Evolutionary conservation across 2,329 filamentous ascomycete species (phyloP).

Genomic region (Monosporascus ibericus): DNA sequence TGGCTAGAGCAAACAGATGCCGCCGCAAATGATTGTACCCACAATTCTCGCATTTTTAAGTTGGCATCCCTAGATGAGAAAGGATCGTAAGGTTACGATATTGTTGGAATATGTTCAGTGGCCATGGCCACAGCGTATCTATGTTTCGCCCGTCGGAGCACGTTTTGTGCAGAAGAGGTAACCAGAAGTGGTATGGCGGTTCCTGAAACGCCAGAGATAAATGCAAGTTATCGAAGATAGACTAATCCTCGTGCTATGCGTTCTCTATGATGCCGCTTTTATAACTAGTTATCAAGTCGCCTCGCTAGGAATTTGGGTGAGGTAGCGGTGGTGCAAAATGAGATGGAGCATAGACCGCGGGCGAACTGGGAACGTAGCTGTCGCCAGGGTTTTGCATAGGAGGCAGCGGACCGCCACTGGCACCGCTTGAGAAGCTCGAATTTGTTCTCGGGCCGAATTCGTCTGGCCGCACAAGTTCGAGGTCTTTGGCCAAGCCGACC

Average conservation of each 20-base stretch:
- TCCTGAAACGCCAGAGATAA: conserved; percentile 13
- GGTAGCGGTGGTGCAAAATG: conserved; percentile 8
- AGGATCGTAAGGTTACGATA: too few relatives aligned
- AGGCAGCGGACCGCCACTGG: conserved; percentile 20
- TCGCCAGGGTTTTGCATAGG: conserved; percentile 14
- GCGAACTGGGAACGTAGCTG: conserved; percentile 12
- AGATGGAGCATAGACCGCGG: conserved; percentile 12
- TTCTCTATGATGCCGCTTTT: too few relatives aligned
- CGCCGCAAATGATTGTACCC: neutral
- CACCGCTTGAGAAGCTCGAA: conserved; percentile 39
- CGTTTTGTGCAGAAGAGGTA: conserved; percentile 6
- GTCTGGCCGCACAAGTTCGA: conserved; percentile 33
- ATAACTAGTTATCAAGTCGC: too few relatives aligned
- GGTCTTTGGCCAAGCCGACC: conserved; percentile 38
- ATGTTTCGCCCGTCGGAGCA: neutral
- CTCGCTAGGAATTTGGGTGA: conserved; percentile 5
- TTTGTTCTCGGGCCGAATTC: conserved; percentile 22
- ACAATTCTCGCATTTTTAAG: too few relatives aligned
- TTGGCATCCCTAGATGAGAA: too few relatives aligned
- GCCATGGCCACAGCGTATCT: too few relatives aligned
- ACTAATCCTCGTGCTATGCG: too few relatives aligned
- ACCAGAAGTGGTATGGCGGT: conserved; percentile 1
- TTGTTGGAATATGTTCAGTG: too few relatives aligned
- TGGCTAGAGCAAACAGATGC: neutral
- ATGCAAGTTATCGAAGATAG: conserved; percentile 2